A percentile compares a stretch with the other conserved stretches of the same genome.
Conservation (phyloP, 441 rosid genomes). For the Macaranga tanarius region DNA sequence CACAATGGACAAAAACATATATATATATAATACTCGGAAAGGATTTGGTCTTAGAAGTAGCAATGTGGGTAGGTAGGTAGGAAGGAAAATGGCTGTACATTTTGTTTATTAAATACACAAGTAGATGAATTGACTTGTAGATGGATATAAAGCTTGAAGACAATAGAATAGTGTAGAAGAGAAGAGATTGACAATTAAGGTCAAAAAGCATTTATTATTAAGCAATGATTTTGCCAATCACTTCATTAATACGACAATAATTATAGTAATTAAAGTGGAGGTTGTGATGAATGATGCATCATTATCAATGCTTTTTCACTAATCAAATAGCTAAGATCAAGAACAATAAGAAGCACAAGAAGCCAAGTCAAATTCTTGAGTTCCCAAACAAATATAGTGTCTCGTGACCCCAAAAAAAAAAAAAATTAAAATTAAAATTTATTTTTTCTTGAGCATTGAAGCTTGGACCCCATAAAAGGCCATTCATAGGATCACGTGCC, state of each 20-base stretch:
- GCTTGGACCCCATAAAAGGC: not conserved
- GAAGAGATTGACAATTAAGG: not conserved
- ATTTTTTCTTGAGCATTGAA: slow-evolving; percentile 22
- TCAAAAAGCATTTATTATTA: slow-evolving; percentile 11
- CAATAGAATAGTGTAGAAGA: no score
- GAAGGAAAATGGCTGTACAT: no score
- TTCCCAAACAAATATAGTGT: slow-evolving; percentile 27
- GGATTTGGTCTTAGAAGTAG: no score
- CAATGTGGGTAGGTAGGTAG: no score
- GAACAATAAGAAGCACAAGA: not conserved
- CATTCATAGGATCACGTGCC: slow-evolving; percentile 14
- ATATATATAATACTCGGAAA: no score
- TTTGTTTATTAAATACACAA: no score
- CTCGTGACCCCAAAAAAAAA: slow-evolving; percentile 1
- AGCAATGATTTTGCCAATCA: slow-evolving; percentile 18
- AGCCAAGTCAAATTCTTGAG: slow-evolving; percentile 21
- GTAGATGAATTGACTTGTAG: no score
- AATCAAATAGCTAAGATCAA: not conserved
- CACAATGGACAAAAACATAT: no score
- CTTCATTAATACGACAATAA: slow-evolving; percentile 25
- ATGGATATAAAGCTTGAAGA: no score
- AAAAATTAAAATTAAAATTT: no score
- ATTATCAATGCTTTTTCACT: slow-evolving; percentile 25
- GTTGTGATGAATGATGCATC: slow-evolving; percentile 19
- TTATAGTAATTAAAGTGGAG: not conserved